These are phyloP conservation scores for Saxophila tyrrhenica DNA, from an alignment of 495 filamentous ascomycete species.

Conservation along the genomic window DNA sequence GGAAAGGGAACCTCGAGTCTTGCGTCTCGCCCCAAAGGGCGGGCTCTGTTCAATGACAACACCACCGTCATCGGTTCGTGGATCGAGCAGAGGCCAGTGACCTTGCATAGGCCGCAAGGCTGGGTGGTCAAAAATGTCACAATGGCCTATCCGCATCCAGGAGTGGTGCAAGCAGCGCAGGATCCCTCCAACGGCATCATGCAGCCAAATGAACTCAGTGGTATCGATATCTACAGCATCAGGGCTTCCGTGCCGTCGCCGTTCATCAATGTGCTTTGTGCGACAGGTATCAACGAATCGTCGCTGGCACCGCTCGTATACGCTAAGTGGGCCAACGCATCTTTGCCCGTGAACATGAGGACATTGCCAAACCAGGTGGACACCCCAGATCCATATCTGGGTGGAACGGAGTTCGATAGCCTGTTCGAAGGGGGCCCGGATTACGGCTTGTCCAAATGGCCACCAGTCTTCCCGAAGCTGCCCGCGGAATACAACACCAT, in stretches of 20 bases:
- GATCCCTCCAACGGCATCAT: slow-evolving; percentile 50
- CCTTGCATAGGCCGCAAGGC: slow-evolving; percentile 33
- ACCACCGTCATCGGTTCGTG: slow-evolving; percentile 51
- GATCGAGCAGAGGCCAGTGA: slow-evolving; percentile 42
- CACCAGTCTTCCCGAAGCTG: slow-evolving; percentile 53
- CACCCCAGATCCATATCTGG: slow-evolving; percentile 15
- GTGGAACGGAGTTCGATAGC: slow-evolving; percentile 9
- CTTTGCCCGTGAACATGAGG: too few relatives aligned
- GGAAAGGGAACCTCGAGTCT: slow-evolving; percentile 33
- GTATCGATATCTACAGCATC: slow-evolving; percentile 54
- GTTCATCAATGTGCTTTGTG: slow-evolving; percentile 58
- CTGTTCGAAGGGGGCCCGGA: slow-evolving; percentile 52
- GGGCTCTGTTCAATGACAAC: slow-evolving; percentile 51
- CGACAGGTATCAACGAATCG: slow-evolving; percentile 38
- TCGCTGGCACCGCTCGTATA: slow-evolving; percentile 56
- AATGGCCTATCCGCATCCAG: slow-evolving; percentile 60
- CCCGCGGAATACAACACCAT: slow-evolving; percentile 55
- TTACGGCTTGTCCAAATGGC: slow-evolving; percentile 33
- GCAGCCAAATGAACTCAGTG: slow-evolving; percentile 50
- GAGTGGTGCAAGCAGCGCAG: slow-evolving; percentile 48
- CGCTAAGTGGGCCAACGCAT: slow-evolving; percentile 39
- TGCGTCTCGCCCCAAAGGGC: slow-evolving; percentile 37
- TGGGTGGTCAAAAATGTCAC: slow-evolving; percentile 62
- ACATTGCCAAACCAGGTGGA: slow-evolving; percentile 28
- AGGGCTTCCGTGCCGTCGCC: slow-evolving; percentile 55